Base-by-base conservation (phyloP, 805 yeast genomes). In the Limtongia smithiae region DNA sequence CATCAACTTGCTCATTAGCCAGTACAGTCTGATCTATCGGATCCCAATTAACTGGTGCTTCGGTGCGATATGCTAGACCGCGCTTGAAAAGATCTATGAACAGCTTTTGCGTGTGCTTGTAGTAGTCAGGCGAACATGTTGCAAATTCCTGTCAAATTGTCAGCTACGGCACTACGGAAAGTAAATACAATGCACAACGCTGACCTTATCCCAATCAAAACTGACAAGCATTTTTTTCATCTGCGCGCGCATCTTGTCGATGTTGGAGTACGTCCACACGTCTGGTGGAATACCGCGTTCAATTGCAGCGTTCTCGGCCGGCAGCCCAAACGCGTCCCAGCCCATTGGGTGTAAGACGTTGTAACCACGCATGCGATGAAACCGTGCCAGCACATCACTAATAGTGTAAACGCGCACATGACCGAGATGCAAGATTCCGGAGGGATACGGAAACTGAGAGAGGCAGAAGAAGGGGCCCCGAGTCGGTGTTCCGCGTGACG, bases 251-350 rank as follows among this genome's bases (percentile, higher is more conserved):
- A 93, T 93, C 60, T 81, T 85, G 1, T 66, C 69, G n/a, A 93
- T 88, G 64, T 93, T 93, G 14, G 71, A 62, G 36, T 70, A 73
- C 0, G 98, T 93, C 98, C 98, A 93, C 1, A 67, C 75, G 0
- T 79, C 77, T 0, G 98, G 97, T 54, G 79, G 80, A 11, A 87
- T 74, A 1, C 80, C 80, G 54, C 95, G 70, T 65, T 90, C 96
- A 27, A 88, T 82, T 0, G 98, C 98, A 0, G 98, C 98, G 66
- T 93, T 93, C 65, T 93, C 98, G 0, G 98, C 98, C 0, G 98
- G 98, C 24, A 93, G 72, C 0, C 98, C 98, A 73, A 93, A 93
- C 0, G 97, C 95, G 71, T 93, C 98, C 97, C 97, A 93, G 0
- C 98, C 98, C 95, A 93, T 90, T 0, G 97, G 97, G 64, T 93